These are phyloP conservation scores for Arthrobotrys sinensis DNA, from an alignment of 2,329 filamentous ascomycete species.

Conservation along the genomic window DNA sequence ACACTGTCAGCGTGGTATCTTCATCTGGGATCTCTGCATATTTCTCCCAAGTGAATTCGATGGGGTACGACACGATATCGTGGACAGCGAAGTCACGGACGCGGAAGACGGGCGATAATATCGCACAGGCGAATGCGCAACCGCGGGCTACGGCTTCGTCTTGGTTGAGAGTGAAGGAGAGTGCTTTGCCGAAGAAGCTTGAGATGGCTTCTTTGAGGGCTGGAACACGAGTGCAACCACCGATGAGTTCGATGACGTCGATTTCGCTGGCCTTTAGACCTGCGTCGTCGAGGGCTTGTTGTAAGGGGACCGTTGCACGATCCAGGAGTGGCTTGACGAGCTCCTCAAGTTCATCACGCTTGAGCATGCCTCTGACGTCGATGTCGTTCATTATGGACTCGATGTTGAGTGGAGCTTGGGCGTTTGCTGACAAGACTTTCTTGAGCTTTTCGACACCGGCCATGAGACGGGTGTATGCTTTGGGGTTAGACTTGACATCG, in stretches of 20 bases:
- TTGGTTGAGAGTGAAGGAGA: conserved; percentile 98
- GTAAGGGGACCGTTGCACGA: conserved; percentile 80
- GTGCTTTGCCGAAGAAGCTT: conserved; percentile 89
- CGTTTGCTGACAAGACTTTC: conserved; percentile 97
- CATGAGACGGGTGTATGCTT: conserved; percentile 88
- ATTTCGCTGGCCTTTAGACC: conserved; percentile 93
- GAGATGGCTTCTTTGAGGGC: conserved; percentile 90
- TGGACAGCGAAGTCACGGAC: conserved; percentile 98
- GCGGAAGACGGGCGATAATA: conserved; percentile 96
- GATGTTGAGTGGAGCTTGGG: conserved; percentile 91
- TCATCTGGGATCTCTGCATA: conserved; percentile 98
- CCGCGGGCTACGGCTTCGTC: conserved; percentile 97
- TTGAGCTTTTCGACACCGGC: conserved; percentile 96
- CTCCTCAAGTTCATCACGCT: conserved; percentile 92
- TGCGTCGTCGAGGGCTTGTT: conserved; percentile 94
- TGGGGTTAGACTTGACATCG: conserved; percentile 90
- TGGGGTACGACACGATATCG: conserved; percentile 97
- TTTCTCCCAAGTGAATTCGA: conserved; percentile 99
- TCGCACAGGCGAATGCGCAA: conserved; percentile 97
- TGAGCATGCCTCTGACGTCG: conserved; percentile 89
- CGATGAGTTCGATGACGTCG: conserved; percentile 91
- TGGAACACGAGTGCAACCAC: conserved; percentile 94
- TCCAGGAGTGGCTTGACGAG: conserved; percentile 87
- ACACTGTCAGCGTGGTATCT: conserved; percentile 96
- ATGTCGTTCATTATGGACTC: conserved; percentile 99